These are phyloP conservation scores for Boletus austroedulis DNA, from an alignment of 1,284 basidiomycete species.

Conservation along the genomic window DNA sequence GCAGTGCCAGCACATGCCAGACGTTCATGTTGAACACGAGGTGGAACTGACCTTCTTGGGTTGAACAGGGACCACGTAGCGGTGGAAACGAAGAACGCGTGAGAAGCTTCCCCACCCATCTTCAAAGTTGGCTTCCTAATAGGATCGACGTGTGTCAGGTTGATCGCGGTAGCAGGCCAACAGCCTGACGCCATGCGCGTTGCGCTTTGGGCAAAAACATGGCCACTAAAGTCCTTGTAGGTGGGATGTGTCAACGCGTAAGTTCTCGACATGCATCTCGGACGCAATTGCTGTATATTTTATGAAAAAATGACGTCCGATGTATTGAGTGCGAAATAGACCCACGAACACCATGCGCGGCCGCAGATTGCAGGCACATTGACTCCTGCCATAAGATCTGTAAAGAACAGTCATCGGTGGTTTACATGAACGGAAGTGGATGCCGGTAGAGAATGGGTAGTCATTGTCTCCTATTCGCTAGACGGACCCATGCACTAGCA, in stretches of 20 bases:
- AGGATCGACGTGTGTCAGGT: constrained; percentile 11
- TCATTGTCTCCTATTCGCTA: constrained; percentile 4
- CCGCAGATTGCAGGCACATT: constrained; percentile 19
- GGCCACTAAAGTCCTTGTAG: not conserved
- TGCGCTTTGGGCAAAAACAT: constrained; percentile 4
- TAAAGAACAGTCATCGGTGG: constrained; percentile 16
- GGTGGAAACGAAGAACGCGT: constrained; percentile 8
- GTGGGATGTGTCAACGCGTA: constrained; percentile 6
- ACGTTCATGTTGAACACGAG: constrained; percentile 29
- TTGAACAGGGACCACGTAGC: constrained; percentile 9
- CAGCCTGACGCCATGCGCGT: not conserved
- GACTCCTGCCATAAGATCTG: constrained; percentile 17
- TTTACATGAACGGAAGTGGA: constrained; percentile 11
- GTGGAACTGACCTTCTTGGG: constrained; percentile 16
- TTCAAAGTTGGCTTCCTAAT: constrained; percentile 10
- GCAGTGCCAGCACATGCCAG: constrained; percentile 17
- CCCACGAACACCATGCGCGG: constrained; percentile 12
- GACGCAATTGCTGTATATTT: constrained; percentile 9
- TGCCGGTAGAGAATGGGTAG: constrained; percentile 6
- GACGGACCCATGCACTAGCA: constrained; percentile 6
- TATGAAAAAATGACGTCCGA: constrained; percentile 26
- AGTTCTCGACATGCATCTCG: constrained; percentile 3
- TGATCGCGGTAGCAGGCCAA: not conserved
- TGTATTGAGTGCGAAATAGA: constrained; percentile 14
- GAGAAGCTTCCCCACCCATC: constrained; percentile 10